Evolutionary conservation across 2,329 filamentous ascomycete species (phyloP), one percentile per base, ranked within the genome.

Genomic region (Nannizziopsis barbatae): DNA sequence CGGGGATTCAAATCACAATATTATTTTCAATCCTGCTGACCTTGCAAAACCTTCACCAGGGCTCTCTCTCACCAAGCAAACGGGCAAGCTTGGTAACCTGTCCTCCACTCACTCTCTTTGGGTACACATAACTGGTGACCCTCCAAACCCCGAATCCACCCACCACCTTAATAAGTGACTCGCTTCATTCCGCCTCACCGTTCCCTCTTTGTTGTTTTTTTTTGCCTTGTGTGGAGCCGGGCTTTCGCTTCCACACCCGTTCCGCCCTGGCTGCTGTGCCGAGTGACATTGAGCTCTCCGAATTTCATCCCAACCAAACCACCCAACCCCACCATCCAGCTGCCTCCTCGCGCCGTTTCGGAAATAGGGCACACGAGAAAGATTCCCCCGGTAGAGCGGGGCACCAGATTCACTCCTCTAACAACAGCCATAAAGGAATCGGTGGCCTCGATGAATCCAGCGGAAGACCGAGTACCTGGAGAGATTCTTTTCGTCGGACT

Each of bases 251-350:
- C 22, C 35, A 18, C 11, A 38, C 35, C 14, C 38, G 37, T 18
- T 42, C 50, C 45, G 45, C 50, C 51, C 52, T 55, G 53, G 53
- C 47, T 53, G 45, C 20, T 31, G 36, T 15, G 20, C 35, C 42
- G 35, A 42, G 45, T 20, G 51, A 50, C 45, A 53, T 56, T 42
- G 54, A 56, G 46, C 54, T 56, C 42, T 52, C 53, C 44, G 52
- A 54, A 50, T 52, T 56, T 46, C 30, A 48, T 43, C 48, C 15
- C 36, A 39, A 41, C 37, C 18, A 40, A 6, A 33, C 47, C 36
- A 42, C 15, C 9, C 22, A 20, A 17, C n/a, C 22, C 22, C 36
- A 17, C 22, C 14, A 27, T 17, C 43, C 14, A 33, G 35, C 12
- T 15, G 5, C 12, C 20, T 32, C 44, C 11, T 12, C 43, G 30